These are phyloP conservation scores for Fusarium solani-melongenae DNA, from an alignment of 2,329 filamentous ascomycete genomes.

Conservation along the genomic window DNA sequence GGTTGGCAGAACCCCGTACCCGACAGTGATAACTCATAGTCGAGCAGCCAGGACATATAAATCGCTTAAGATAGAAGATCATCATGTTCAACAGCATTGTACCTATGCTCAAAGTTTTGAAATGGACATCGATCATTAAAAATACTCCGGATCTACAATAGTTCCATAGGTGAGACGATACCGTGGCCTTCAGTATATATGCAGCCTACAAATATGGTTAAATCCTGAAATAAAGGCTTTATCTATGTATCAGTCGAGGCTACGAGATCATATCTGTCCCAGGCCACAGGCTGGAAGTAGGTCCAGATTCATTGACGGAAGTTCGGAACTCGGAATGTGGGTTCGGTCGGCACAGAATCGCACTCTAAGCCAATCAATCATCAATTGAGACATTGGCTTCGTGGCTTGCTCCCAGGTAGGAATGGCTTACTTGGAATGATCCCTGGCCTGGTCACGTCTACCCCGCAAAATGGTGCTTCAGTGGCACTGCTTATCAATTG, in stretches of 20 bases:
- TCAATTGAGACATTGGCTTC: not conserved
- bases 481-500: slow-evolving; percentile 3
- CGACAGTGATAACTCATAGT: not conserved
- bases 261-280: not conserved
- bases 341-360: not conserved
- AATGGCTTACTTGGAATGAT: not conserved
- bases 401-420: not conserved
- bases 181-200: slow-evolving; percentile 39
- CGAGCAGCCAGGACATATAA: not conserved
- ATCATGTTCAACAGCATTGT: not conserved
- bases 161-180: not conserved
- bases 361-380: not conserved
- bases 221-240: slow-evolving; percentile 39
- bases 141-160: not conserved
- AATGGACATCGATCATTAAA: not conserved
- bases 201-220: slow-evolving; percentile 36
- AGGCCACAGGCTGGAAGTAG: not conserved
- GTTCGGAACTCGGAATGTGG: not conserved
- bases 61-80: not conserved
- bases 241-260: slow-evolving; percentile 48
- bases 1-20: not conserved
- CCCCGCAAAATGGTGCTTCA: slow-evolving; percentile 2
- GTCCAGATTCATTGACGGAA: not conserved
- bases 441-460: not conserved
- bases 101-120: not conserved